Evolutionary conservation across 306 rosid species (phyloP), one percentile per base, ranked within the genome.

Genomic region (Cucurbita pepo): DNA sequence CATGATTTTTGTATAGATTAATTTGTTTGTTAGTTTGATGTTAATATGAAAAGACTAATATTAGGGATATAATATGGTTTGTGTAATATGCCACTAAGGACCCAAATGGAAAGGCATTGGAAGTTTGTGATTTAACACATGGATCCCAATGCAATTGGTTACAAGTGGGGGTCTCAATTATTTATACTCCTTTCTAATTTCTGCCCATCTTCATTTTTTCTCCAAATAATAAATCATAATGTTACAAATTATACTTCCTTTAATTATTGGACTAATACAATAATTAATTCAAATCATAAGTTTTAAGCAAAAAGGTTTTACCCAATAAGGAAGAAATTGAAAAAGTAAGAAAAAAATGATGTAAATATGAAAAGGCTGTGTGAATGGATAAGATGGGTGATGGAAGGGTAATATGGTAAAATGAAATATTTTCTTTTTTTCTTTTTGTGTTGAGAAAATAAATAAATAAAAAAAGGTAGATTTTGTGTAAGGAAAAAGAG

Each of bases 41-140:
- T 63, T n/a, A 9, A 38, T 37, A 30, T 40, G 70, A 63, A 8
- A 63, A 4, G 70, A 63, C 70, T 65, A 65, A 65, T 65, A 10
- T 18, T 25, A 41, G 54, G 18, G 25, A 43, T 65, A 10, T 43
- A 65, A 65, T 65, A 65, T 41, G 36, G 56, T 43, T 47, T 65
- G 13, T 65, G 55, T 65, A 65, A 65, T 65, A 44, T 25, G 73
- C 13, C 73, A 69, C 73, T 69, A 69, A 48, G 43, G 22, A 25
- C 55, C 22, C 53, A 6, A 69, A 48, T 47, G 41, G 19, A 48
- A 69, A 22, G 56, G 73, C 73, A 69, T 69, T 69, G 74, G 74
- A 69, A 69, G 74, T 69, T 69, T 69, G 74, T 69, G 74, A 69
- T 30, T 51, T 8, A 69, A 69, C 74, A 69, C 74, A 50, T 69